Conservation (phyloP, 2,329 filamentous ascomycete species). For the Macrophomina phaseolina region DNA sequence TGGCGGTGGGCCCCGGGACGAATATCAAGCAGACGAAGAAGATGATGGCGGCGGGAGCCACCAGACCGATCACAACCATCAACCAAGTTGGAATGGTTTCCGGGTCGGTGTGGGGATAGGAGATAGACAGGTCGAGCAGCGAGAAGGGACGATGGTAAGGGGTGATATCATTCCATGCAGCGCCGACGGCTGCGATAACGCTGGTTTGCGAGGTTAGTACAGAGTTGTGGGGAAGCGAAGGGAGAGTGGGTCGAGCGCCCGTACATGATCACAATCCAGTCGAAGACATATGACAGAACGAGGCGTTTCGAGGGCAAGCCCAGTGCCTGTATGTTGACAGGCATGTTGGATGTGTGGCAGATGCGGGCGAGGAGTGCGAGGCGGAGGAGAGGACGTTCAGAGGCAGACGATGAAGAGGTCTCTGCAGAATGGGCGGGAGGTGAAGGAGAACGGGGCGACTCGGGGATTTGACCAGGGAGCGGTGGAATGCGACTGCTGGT, state of each 20-base stretch:
- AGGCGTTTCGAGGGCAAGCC: conserved; percentile 56
- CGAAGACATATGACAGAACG: conserved; percentile 70
- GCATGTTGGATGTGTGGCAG: background rate
- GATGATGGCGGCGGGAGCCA: conserved; percentile 71
- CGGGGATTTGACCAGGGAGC: background rate
- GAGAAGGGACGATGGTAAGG: conserved; percentile 76
- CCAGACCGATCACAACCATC: conserved; percentile 67
- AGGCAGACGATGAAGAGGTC: background rate
- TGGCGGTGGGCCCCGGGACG: conserved; percentile 74
- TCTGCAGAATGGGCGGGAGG: background rate
- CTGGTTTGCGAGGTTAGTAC: conserved; percentile 32
- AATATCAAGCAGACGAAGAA: conserved; percentile 70
- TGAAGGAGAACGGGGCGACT: background rate
- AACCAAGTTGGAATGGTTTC: conserved; percentile 75
- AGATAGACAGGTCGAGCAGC: conserved; percentile 76
- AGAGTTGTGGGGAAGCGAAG: background rate
- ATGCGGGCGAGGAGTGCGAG: background rate
- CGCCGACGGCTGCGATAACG: conserved; percentile 64
- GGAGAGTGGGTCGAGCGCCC: conserved; percentile 32
- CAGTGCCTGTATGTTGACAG: conserved; percentile 3
- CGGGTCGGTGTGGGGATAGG: conserved; percentile 72
- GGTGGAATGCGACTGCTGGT: conserved; percentile 1
- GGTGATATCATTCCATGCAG: conserved; percentile 62
- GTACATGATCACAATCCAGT: conserved; percentile 74
- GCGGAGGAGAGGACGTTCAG: background rate